Conservation (phyloP, 495 filamentous ascomycete species). For the Penicillium goetzii region DNA sequence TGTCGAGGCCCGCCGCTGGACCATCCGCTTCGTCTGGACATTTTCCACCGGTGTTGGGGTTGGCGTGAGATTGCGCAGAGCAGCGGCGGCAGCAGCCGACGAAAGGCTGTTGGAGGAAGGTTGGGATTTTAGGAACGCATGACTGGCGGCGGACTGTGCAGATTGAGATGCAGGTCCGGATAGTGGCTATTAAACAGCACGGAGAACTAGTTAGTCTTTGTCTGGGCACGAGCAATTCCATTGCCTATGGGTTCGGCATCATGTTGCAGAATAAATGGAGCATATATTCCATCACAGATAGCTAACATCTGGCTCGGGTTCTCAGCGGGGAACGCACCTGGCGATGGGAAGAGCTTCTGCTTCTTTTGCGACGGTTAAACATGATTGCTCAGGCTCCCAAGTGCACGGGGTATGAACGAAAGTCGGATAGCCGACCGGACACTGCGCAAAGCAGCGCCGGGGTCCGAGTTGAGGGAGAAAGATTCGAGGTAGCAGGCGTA, state of each 20-base stretch:
- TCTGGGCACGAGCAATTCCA: constrained; percentile 10
- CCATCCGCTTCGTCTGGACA: constrained; percentile 84
- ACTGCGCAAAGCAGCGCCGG: constrained; percentile 36
- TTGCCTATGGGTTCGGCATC: neutral
- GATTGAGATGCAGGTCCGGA: constrained; percentile 65
- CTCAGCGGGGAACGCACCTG: constrained; percentile 48
- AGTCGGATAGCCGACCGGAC: constrained; percentile 31
- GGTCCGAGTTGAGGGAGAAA: constrained; percentile 26
- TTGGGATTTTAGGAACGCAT: constrained; percentile 75
- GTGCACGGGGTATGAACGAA: constrained; percentile 1
- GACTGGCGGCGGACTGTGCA: constrained; percentile 72
- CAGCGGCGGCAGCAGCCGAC: constrained; percentile 81
- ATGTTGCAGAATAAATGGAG: neutral
- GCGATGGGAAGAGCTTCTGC: constrained; percentile 54
- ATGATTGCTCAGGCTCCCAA: constrained; percentile 40
- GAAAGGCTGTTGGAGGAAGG: constrained; percentile 70
- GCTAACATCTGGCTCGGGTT: neutral
- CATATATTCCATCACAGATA: neutral
- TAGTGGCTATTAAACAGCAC: constrained; percentile 47
- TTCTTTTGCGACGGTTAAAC: constrained; percentile 58
- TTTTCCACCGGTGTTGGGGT: constrained; percentile 77
- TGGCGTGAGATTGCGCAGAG: constrained; percentile 73
- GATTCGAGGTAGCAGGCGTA: constrained; percentile 19
- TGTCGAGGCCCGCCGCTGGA: constrained; percentile 68
- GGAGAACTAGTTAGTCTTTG: constrained; percentile 17